A percentile compares a stretch with the other conserved stretches of the same genome.
phyloP scores from a whole-genome alignment of 2,329 filamentous ascomycete genomes.

The Fusarium sp. region DNA sequence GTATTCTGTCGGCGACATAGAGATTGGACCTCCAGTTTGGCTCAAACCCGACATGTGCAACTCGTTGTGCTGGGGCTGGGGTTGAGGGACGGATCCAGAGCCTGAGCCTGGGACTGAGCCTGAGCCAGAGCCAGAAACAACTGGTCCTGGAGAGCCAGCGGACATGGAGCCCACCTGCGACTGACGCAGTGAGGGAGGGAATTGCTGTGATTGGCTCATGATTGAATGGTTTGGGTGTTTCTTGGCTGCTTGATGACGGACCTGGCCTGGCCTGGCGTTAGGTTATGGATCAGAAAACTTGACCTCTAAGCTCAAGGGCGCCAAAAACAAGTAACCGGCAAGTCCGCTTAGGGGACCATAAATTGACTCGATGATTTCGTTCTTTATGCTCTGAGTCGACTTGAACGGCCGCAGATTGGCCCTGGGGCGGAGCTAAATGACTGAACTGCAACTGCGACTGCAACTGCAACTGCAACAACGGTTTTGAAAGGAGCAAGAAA shows the following conservation, averaged over 20 bases:
- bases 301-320: neutral
- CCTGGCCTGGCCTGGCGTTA: slow-evolving; percentile 14
- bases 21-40: slow-evolving; percentile 45
- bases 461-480: slow-evolving; percentile 16
- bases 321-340: neutral
- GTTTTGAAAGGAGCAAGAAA: neutral
- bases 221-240: slow-evolving; percentile 25
- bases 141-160: slow-evolving; percentile 17
- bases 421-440: slow-evolving; percentile 18
- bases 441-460: slow-evolving; percentile 9
- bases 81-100: slow-evolving; percentile 38
- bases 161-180: slow-evolving; percentile 41
- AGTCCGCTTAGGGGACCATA: neutral
- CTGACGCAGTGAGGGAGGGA: slow-evolving; percentile 48
- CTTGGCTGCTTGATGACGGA: slow-evolving; percentile 27
- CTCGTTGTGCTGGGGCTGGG: slow-evolving; percentile 59
- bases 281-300: slow-evolving; percentile 1
- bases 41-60: slow-evolving; percentile 64
- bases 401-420: slow-evolving; percentile 22
- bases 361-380: neutral
- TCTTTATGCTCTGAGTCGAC: neutral
- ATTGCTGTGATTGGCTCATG: slow-evolving; percentile 57
- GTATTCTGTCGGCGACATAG: slow-evolving; percentile 62
- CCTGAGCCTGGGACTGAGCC: slow-evolving; percentile 19
- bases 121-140: slow-evolving; percentile 13